A percentile compares a stretch with the other conserved stretches of the same genome.
Conservation (phyloP, 129 eudicot genomes). For the Flaveria linearis region DNA sequence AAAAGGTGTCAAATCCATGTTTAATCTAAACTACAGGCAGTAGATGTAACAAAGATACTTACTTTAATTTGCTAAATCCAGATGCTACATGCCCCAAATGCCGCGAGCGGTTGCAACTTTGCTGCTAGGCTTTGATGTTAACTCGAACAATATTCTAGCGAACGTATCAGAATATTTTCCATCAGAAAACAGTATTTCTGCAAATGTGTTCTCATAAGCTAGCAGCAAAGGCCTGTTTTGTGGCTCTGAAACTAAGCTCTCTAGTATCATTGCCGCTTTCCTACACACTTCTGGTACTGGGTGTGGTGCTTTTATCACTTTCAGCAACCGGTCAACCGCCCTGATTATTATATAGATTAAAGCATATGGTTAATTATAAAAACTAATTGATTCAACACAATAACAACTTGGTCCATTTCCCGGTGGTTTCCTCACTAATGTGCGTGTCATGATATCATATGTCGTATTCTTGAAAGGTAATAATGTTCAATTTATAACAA, state of each 20-base stretch:
- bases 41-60: slow-evolving; percentile 13
- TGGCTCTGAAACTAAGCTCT: slow-evolving; percentile 87
- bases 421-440: neutral
- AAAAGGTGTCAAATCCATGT: slow-evolving; percentile 7
- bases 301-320: slow-evolving; percentile 82
- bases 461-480: slow-evolving; percentile 5
- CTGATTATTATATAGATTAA: slow-evolving; percentile 38
- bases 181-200: slow-evolving; percentile 85
- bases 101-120: slow-evolving; percentile 86
- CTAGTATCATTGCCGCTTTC: slow-evolving; percentile 84
- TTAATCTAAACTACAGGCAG: slow-evolving; percentile 20
- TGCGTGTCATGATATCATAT: neutral
- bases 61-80: neutral
- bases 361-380: neutral
- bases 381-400: neutral
- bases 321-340: slow-evolving; percentile 92
- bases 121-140: slow-evolving; percentile 86
- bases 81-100: slow-evolving; percentile 91
- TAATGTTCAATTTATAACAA: neutral
- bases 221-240: slow-evolving; percentile 77
- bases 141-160: slow-evolving; percentile 82
- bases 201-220: slow-evolving; percentile 83
- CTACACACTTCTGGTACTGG: slow-evolving; percentile 95
- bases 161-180: slow-evolving; percentile 79
- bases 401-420: neutral